Base-by-base conservation (phyloP, 352 stramenopile genomes). In the Phytophthora cajani region DNA sequence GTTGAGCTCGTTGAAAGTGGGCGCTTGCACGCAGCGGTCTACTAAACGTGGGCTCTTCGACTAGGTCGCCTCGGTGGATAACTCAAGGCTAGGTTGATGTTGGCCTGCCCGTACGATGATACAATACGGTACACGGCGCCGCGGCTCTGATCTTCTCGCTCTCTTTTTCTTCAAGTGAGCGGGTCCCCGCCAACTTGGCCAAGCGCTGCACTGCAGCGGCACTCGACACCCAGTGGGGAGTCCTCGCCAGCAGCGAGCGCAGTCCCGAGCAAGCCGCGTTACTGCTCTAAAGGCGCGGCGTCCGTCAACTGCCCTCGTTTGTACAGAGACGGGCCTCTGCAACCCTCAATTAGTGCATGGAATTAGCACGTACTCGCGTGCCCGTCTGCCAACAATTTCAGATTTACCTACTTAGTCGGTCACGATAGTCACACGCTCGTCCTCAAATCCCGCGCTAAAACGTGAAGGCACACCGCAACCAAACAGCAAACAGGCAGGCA, bases 401-500 rank as follows among this genome's bases (percentile, higher is more conserved):
- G 1, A 0, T 10, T 17, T 25, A 42, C 17, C 9, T 1, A 8
- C 8, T 4, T 16, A 58, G 49, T 71, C 57, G 25, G 64, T 66
- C n/a, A 47, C 57, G 21, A 5, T 44, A 67, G 27, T 44, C 23
- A 49, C 58, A 8, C 33, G 33, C 5, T 16, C 33, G 33, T 42
- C 33, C 33, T 42, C 33, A 42, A 42, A 42, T 42, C 33, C 33
- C 33, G 12, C 33, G 33, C 33, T 2, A 38, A 38, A 38, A 38
- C 33, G 33, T 12, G 33, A 38, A 9, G 11, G 8, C 33, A 40
- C 33, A 42, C 33, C 44, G 61, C 47, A 50, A 71, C 23, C 58
- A 66, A 63, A 73, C 53, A 72, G 46, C 69, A 74, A 71, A 71
- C 66, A 58, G 32, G n/a, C 46, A 16, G 19, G 6, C 46, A n/a